Conservation (phyloP, 345 rosid genomes). For the Rhizophora mangle region DNA sequence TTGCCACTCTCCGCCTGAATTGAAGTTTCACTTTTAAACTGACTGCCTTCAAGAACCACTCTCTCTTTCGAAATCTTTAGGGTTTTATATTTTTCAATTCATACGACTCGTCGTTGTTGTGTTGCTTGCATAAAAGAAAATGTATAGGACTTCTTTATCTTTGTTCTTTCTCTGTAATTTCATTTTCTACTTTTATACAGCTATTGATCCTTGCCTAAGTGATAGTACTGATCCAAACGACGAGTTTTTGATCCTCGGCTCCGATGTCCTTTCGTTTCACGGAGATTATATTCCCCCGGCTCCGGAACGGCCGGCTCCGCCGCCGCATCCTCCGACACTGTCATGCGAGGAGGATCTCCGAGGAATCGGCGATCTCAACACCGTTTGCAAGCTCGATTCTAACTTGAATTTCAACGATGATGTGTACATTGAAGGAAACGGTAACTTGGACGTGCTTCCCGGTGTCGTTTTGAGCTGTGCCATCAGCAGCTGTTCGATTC, state of each 20-base stretch:
- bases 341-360: constrained; percentile 49
- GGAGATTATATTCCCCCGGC: constrained; percentile 65
- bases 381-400: constrained; percentile 49
- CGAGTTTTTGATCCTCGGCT: constrained; percentile 31
- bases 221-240: constrained; percentile 20
- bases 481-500: constrained; percentile 41
- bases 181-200: not conserved
- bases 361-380: constrained; percentile 54
- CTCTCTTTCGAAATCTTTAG: not conserved
- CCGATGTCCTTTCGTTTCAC: constrained; percentile 28
- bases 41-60: not conserved
- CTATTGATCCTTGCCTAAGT: constrained; percentile 11
- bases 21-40: not conserved
- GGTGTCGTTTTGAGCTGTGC: constrained; percentile 44
- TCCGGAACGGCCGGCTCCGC: constrained; percentile 49
- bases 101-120: not conserved
- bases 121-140: constrained; percentile 6
- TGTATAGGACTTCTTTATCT: constrained; percentile 18
- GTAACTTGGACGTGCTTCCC: constrained; percentile 42
- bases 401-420: constrained; percentile 39
- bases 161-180: constrained; percentile 1
- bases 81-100: constrained; percentile 10
- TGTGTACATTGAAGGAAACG: constrained; percentile 51
- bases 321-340: constrained; percentile 52
- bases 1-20: not conserved